Base-by-base conservation (phyloP, 345 rosid species). In the Ceriops decandra region DNA sequence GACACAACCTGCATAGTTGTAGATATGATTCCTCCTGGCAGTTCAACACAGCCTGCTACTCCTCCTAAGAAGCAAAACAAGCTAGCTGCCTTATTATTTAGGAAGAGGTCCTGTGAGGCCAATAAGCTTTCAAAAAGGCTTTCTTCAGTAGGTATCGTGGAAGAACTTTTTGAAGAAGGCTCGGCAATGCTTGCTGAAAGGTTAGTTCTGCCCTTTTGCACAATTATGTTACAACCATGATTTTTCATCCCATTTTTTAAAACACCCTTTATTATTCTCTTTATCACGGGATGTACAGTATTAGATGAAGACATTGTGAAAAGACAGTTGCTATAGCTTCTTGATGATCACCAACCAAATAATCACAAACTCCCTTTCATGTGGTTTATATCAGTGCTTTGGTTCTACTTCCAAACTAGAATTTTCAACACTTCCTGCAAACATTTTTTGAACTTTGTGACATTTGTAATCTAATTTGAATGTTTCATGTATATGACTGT, bases 121-220 rank as follows among this genome's bases (percentile, higher is more conserved):
- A 84, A 72, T 71, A 87, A 82, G 68, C 72, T 78, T 61, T 77
- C 93, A 0, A 90, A 90, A 75, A 88, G 81, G 82, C 87, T 88
- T 54, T 86, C 91, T 1, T 77, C 88, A 62, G 82, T 87, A 0
- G 88, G 89, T 36, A 83, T 87, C 20, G 98, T 93, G 8, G 98
- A 93, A 83, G 98, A 90, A 76, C 82, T 93, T 19, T 93, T 93
- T 62, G 98, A 93, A 81, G 98, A 93, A 84, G 97, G 97, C 66
- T 93, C 97, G 0, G 98, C 97, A 20, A 88, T 93, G 88, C 92
- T 93, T 5, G 87, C 88, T 33, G 98, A 93, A 83, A 88, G 97
- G 98, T 92, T 65, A 61, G 77, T 67, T 10, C 58, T 77, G 36
- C 19, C 27, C 36, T 51, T 32, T 28, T 52, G 52, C 47, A 51